Evolutionary conservation across 495 filamentous ascomycete species (phyloP), one percentile per base, ranked within the genome.

Genomic region (Penicillium macrosclerotiorum): DNA sequence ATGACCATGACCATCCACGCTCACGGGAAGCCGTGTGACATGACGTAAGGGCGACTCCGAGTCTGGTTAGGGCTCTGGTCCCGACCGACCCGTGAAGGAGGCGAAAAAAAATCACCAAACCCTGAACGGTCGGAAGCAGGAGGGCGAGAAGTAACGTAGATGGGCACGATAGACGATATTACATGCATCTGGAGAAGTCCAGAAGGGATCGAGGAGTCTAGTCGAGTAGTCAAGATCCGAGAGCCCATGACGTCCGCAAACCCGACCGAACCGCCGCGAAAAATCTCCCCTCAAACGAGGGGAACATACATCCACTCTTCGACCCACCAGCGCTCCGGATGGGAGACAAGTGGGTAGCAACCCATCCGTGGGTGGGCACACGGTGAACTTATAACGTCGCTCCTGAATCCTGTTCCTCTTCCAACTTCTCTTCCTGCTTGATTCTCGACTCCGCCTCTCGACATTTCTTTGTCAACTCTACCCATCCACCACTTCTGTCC

Each of bases 251-350:
- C 53, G 53, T 52, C 23, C 37, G 3, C 8, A 13, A 19, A 36
- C 24, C n/a, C 37, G 16, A 48, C 40, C 16, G 17, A 13, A 33
- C 11, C 9, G n/a, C n/a, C n/a, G 4, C 7, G 5, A 54, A 36
- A 34, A 51, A 33, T 40, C 26, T 20, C 40, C 54, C 48, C 49
- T 20, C 47, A 26, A 52, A 57, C 51, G 49, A 60, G 60, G 63
- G 65, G 63, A 55, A 53, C 51, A 37, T 54, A 60, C 62, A 69
- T 66, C 64, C 61, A 68, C 64, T 26, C 33, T 30, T 45, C 53
- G 64, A 70, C 63, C 67, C 67, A 70, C 67, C 37, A 37, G 52
- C 63, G 59, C 53, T 59, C 55, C 55, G 53, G 49, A 65, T 62
- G 62, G 52, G 49, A 57, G 52, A 54, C 49, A 60, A 62, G 65